These are phyloP conservation scores for Xylaria sp. DNA, from an alignment of 2,329 filamentous ascomycete genomes.

Conservation along the genomic window DNA sequence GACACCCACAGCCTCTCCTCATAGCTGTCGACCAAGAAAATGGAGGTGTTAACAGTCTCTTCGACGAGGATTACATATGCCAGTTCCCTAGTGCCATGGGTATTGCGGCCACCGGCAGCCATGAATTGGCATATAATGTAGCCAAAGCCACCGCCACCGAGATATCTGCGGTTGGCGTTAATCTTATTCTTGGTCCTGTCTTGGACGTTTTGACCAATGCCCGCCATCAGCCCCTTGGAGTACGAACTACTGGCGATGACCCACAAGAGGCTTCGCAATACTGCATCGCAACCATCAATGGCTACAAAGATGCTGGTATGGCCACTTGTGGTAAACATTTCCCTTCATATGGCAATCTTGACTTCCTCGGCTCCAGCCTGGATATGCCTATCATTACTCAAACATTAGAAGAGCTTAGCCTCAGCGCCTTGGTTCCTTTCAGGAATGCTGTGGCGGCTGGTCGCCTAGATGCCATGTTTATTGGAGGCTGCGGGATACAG, in stretches of 20 bases:
- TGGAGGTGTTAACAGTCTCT: slow-evolving; percentile 95
- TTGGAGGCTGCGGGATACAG: slow-evolving; percentile 91
- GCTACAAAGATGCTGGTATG: slow-evolving; percentile 89
- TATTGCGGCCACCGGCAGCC: slow-evolving; percentile 88
- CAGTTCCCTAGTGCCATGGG: slow-evolving; percentile 99
- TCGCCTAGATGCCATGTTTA: slow-evolving; percentile 89
- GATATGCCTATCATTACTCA: slow-evolving; percentile 97
- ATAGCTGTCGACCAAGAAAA: slow-evolving; percentile 98
- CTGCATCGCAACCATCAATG: slow-evolving; percentile 88
- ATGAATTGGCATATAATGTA: slow-evolving; percentile 85
- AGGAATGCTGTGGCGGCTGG: slow-evolving; percentile 88
- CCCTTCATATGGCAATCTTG: slow-evolving; percentile 93
- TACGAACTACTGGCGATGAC: slow-evolving; percentile 90
- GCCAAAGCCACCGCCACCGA: slow-evolving; percentile 94
- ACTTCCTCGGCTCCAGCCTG: slow-evolving; percentile 88
- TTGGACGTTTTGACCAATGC: slow-evolving; percentile 95
- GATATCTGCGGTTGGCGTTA: slow-evolving; percentile 91
- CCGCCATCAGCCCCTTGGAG: slow-evolving; percentile 87
- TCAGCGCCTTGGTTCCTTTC: slow-evolving; percentile 93
- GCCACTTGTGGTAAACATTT: slow-evolving; percentile 96
- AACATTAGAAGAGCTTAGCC: slow-evolving; percentile 87
- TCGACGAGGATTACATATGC: slow-evolving; percentile 93
- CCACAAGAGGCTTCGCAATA: slow-evolving; percentile 95
- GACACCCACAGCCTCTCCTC: slow-evolving; percentile 86
- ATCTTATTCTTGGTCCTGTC: slow-evolving; percentile 93